Percentiles rank a stretch among this genome's conserved stretches.
Evolutionary conservation across 805 yeast species (phyloP).

Genomic region (Jamesozyma hellenica): DNA sequence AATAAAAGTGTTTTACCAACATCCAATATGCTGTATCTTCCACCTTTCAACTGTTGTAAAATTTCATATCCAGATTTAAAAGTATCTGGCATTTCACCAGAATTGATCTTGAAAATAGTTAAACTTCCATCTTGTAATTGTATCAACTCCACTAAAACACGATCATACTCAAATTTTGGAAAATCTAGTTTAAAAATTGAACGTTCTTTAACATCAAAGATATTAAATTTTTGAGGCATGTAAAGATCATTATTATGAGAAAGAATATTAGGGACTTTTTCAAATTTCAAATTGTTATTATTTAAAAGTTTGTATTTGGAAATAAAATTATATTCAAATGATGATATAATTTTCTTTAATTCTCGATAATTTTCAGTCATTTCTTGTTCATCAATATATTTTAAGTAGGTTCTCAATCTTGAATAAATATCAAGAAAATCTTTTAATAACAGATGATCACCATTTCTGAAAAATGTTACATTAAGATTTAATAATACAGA

Average conservation of each 20-base stretch:
- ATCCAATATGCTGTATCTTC: constrained; percentile 9
- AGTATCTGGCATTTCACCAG: constrained; percentile 10
- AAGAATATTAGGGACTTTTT: constrained; percentile 18
- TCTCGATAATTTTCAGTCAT: constrained; percentile 2
- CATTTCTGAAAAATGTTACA: constrained; percentile 2
- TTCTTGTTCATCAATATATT: neutral
- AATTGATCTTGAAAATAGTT: constrained; percentile 21
- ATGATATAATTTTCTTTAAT: neutral
- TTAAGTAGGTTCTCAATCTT: neutral
- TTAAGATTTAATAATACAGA: constrained; percentile 1
- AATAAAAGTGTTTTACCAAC: constrained; percentile 23
- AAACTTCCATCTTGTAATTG: constrained; percentile 19
- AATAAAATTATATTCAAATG: constrained; percentile 5
- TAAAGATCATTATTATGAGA: constrained; percentile 14
- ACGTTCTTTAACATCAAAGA: constrained; percentile 11
- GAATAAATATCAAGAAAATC: neutral
- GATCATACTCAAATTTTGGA: constrained; percentile 11
- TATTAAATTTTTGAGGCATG: constrained; percentile 13
- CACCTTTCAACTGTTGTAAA: constrained; percentile 8
- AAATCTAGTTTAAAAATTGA: constrained; percentile 16
- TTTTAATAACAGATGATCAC: neutral
- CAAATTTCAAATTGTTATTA: constrained; percentile 11
- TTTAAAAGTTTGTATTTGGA: constrained; percentile 7
- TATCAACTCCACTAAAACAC: constrained; percentile 18
- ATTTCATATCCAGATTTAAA: constrained; percentile 6